These are phyloP conservation scores for Fraxinus floribunda DNA, from an alignment of 305 asterid genomes.

Conservation along the genomic window DNA sequence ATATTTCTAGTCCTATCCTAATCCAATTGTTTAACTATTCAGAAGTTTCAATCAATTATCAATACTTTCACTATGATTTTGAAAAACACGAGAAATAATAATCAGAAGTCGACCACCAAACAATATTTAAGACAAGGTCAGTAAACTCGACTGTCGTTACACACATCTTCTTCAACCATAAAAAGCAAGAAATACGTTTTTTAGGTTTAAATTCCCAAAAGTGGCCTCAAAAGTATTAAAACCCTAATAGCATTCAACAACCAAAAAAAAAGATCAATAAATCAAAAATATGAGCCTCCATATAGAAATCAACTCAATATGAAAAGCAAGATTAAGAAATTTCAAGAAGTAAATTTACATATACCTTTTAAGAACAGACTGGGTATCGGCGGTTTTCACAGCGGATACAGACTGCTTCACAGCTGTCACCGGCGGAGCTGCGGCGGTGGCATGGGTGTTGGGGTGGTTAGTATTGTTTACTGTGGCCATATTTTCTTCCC, in stretches of 20 bases:
- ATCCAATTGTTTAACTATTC: neutral
- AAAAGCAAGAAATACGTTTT: neutral
- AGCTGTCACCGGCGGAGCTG: slow-evolving; percentile 34
- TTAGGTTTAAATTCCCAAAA: neutral
- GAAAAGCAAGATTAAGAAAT: neutral
- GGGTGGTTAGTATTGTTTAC: slow-evolving; percentile 38
- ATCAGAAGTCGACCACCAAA: neutral
- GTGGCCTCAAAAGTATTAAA: neutral
- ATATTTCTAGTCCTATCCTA: neutral
- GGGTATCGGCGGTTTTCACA: slow-evolving; percentile 68
- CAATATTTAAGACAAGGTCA: neutral
- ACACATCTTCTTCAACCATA: neutral
- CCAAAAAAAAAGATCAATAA: neutral
- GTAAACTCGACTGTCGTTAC: neutral
- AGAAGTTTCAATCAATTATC: neutral
- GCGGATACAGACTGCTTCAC: slow-evolving; percentile 54
- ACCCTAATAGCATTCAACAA: neutral
- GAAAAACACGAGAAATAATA: no score
- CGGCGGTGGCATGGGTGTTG: slow-evolving; percentile 34
- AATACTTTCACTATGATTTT: neutral
- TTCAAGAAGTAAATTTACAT: neutral
- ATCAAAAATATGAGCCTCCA: neutral
- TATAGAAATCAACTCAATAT: neutral
- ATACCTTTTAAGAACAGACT: slow-evolving; percentile 81
- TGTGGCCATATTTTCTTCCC: slow-evolving; percentile 40